Conservation (phyloP, 2,329 filamentous ascomycete species). For the Dothiorella sarmentorum region DNA sequence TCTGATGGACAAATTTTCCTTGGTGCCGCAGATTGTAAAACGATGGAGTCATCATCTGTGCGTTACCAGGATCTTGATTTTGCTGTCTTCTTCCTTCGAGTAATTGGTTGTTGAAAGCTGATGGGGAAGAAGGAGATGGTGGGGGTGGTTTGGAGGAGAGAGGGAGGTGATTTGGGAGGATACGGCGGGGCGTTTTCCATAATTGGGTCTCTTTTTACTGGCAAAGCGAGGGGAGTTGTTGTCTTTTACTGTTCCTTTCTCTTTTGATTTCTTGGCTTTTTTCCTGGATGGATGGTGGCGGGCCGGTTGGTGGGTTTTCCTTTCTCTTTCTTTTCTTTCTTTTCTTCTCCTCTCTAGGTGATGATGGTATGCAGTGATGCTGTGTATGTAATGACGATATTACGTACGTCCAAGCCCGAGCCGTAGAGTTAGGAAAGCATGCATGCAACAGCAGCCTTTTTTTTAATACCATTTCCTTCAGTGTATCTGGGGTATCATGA, state of each 20-base stretch:
- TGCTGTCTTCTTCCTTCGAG: not conserved
- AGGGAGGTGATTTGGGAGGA: not conserved
- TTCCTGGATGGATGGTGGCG: not conserved
- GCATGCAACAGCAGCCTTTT: too few relatives aligned
- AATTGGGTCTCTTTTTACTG: not conserved
- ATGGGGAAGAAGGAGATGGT: not conserved
- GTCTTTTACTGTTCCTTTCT: not conserved
- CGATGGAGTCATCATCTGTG: not conserved
- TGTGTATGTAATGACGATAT: too few relatives aligned
- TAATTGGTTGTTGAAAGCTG: not conserved
- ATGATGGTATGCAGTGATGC: not conserved
- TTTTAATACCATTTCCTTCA: too few relatives aligned
- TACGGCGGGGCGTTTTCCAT: not conserved
- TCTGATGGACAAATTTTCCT: not conserved
- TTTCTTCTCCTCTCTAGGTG: not conserved
- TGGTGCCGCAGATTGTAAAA: not conserved
- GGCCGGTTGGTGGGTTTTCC: not conserved
- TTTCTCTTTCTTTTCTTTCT: not conserved
- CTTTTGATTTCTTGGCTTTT: not conserved
- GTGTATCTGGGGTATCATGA: too few relatives aligned
- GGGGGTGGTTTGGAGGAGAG: not conserved
- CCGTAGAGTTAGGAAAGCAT: too few relatives aligned
- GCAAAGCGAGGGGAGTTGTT: not conserved
- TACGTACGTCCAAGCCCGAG: too few relatives aligned
- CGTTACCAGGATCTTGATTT: not conserved